phyloP scores from a whole-genome alignment of 139 green algal species.

The Tetradesmus lagerheimii region DNA sequence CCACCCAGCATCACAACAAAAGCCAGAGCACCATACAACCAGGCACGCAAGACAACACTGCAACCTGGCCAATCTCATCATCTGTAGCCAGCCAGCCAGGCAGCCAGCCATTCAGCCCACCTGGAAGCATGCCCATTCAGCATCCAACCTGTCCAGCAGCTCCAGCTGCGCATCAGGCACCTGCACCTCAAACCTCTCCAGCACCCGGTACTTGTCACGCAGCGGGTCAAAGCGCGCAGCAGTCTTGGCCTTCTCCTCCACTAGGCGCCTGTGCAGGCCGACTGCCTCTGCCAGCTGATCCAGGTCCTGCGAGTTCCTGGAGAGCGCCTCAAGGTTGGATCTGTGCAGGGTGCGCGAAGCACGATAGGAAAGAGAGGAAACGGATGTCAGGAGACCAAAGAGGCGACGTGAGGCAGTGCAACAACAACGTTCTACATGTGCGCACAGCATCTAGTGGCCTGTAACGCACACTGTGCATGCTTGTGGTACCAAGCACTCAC shows the following conservation, averaged over 20 bases:
- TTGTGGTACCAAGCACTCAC: too few relatives aligned
- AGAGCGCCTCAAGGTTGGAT: slow-evolving; percentile 54
- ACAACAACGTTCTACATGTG: too few relatives aligned
- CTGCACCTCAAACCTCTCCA: slow-evolving; percentile 83
- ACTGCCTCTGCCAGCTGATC: slow-evolving; percentile 83
- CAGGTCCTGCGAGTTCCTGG: slow-evolving; percentile 55
- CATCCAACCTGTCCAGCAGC: slow-evolving; percentile 72
- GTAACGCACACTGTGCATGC: too few relatives aligned
- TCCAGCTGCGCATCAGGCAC: slow-evolving; percentile 73
- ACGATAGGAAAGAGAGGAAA: too few relatives aligned
- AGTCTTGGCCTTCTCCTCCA: slow-evolving; percentile 66
- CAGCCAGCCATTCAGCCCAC: neutral
- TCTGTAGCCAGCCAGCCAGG: too few relatives aligned
- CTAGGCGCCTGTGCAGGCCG: slow-evolving; percentile 71
- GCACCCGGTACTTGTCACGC: slow-evolving; percentile 77
- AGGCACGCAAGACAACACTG: too few relatives aligned
- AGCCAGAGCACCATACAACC: too few relatives aligned
- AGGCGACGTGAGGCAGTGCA: too few relatives aligned
- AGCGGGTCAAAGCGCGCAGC: slow-evolving; percentile 78
- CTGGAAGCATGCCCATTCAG: slow-evolving; percentile 73
- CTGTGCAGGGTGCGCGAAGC: neutral
- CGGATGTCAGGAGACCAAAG: too few relatives aligned
- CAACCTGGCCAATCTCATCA: too few relatives aligned
- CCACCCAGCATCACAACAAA: too few relatives aligned
- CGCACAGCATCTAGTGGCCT: too few relatives aligned